phyloP scores from a whole-genome alignment of 768 basidiomycete genomes.

The Serendipita sp. region DNA sequence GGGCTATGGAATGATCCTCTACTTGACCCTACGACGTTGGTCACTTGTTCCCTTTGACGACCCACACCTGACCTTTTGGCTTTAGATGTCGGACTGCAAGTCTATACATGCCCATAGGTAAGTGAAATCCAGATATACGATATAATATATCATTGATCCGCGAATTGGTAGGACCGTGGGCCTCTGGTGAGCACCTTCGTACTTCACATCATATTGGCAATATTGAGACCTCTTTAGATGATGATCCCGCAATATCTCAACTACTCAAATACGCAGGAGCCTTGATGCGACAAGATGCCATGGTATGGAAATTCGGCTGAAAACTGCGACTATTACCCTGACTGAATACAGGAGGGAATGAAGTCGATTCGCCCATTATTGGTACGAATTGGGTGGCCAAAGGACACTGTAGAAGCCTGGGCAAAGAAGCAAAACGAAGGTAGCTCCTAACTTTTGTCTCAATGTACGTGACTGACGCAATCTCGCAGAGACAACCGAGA shows the following conservation, averaged over 20 bases:
- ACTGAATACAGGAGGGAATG: neutral
- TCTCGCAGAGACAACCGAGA: neutral
- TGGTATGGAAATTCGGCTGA: neutral
- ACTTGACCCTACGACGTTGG: neutral
- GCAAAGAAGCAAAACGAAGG: neutral
- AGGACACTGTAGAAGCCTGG: neutral
- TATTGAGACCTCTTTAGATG: neutral
- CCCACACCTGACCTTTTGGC: neutral
- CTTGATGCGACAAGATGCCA: neutral
- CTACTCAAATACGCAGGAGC: neutral
- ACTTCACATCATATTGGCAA: neutral
- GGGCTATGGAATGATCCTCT: neutral
- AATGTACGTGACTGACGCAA: too few relatives aligned
- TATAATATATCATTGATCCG: neutral
- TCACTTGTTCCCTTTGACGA: neutral
- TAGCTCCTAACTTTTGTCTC: neutral
- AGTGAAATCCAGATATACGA: neutral
- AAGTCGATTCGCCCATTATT: neutral
- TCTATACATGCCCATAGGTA: neutral
- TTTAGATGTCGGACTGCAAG: neutral
- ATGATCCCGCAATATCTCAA: neutral
- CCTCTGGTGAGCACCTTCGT: neutral
- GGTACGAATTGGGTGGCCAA: neutral
- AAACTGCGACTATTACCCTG: neutral
- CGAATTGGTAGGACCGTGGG: neutral